Evolutionary conservation across 1,284 basidiomycete genomes (phyloP), one percentile per base, ranked within the genome.

Genomic region (Violaceomyces palustris): DNA sequence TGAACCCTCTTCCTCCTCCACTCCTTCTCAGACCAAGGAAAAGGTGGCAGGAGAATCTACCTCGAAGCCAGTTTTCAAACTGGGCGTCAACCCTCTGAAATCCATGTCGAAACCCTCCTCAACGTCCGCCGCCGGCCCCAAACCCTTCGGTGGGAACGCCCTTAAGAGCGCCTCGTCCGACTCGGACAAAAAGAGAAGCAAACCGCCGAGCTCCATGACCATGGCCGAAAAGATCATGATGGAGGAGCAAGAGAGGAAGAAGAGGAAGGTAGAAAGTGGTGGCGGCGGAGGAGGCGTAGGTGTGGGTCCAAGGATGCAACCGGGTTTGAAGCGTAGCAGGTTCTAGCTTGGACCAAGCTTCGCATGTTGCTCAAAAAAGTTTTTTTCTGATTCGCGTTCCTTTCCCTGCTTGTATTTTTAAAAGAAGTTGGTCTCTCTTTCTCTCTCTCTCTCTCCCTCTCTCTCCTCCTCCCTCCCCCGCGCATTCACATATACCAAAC

Each of bases 151-250:
- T 4, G 38, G 38, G 11, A 59, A 59, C 23, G 47, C 55, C 2
- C 39, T 53, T 26, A 58, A 53, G 35, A 27, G 33, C 14, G 28
- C 38, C 8, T 12, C 38, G 29, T 15, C 43, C 12, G 31, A 35
- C 42, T 27, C 23, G 38, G 38, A 37, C 14, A 11, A 42, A 7
- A 28, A 30, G 31, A 45, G 42, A 32, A n/a, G 28, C 8, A 52
- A 42, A 35, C 57, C 55, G 8, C 63, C 54, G 1, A 43, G 35
- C 22, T 49, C 48, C 42, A 43, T 63, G 39, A 65, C 67, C 10
- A 62, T 62, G 40, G 68, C 68, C 1, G 68, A 71, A 36, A 56
- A 59, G 34, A 71, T 71, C 46, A 71, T 67, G 45, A 45, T 56
- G 26, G 68, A 71, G 32, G 68, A 71, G 29, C 37, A 65, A 23